Percentiles rank a stretch among this genome's conserved stretches.
Conservation (phyloP, 352 stramenopile genomes). For the Plasmopara viticola region DNA sequence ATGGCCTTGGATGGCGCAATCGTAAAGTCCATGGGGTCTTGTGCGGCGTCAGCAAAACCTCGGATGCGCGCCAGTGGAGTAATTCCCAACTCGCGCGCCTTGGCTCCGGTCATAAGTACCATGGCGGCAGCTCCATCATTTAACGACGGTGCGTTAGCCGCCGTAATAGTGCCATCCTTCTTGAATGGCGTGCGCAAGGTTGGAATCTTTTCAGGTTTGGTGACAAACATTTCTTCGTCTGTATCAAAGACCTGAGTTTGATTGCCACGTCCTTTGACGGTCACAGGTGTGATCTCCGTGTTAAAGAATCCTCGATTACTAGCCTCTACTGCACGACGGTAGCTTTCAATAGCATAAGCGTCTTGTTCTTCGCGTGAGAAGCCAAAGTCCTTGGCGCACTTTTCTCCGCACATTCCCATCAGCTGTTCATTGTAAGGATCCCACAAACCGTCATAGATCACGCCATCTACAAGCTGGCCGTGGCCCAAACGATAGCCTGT, state of each 20-base stretch:
- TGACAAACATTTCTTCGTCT: constrained; percentile 92
- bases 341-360: constrained; percentile 90
- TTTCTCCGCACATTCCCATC: constrained; percentile 94
- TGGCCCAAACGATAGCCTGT: constrained; percentile 91
- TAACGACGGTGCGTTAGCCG: constrained; percentile 94
- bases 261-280: constrained; percentile 54
- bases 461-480: constrained; percentile 78
- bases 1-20: constrained; percentile 94
- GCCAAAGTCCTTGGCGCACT: constrained; percentile 88
- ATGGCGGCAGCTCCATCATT: constrained; percentile 96
- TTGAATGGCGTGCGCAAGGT: constrained; percentile 91
- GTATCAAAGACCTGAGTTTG: constrained; percentile 53
- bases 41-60: constrained; percentile 75
- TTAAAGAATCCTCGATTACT: constrained; percentile 85
- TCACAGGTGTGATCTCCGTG: constrained; percentile 88
- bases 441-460: constrained; percentile 95
- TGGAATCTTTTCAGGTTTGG: constrained; percentile 89
- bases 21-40: constrained; percentile 94
- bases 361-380: constrained; percentile 95
- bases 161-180: constrained; percentile 94
- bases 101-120: constrained; percentile 92
- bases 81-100: constrained; percentile 78
- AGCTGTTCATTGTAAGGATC: constrained; percentile 96
- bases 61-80: constrained; percentile 71
- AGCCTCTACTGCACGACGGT: constrained; percentile 71